These are phyloP conservation scores for Endothia cerciana DNA, from an alignment of 2,329 filamentous ascomycete species.

Conservation along the genomic window DNA sequence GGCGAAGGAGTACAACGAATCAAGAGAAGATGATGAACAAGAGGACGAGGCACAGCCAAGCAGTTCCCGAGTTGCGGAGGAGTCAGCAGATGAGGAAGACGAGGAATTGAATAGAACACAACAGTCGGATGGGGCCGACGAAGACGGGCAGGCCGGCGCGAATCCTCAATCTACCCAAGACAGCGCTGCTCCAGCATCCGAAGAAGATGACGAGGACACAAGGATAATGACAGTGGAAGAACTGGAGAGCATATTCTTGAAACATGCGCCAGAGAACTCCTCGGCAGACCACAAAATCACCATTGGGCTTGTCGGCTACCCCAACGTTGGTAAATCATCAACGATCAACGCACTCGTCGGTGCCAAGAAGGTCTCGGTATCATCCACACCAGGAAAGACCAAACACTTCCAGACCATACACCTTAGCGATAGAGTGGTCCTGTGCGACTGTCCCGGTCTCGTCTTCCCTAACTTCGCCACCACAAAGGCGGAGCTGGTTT, in stretches of 20 bases:
- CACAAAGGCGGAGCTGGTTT: constrained; percentile 94
- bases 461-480: constrained; percentile 98
- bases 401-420: constrained; percentile 99
- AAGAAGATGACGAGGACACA: constrained; percentile 61
- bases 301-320: constrained; percentile 94
- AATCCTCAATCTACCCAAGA: constrained; percentile 36
- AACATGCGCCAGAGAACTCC: constrained; percentile 62
- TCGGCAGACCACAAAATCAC: constrained; percentile 69
- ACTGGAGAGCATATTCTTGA: constrained; percentile 83
- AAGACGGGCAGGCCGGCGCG: constrained; percentile 35
- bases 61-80: constrained; percentile 35
- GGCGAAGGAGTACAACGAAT: constrained; percentile 87
- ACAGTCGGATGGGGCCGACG: constrained; percentile 34
- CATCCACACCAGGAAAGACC: constrained; percentile 95
- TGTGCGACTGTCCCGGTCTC: constrained; percentile 97
- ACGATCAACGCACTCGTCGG: constrained; percentile 99
- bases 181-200: constrained; percentile 45
- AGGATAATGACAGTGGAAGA: constrained; percentile 92
- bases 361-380: constrained; percentile 97
- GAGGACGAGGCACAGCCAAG: constrained; percentile 48
- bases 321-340: constrained; percentile 98
- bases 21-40: constrained; percentile 56
- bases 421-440: constrained; percentile 82
- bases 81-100: constrained; percentile 35
- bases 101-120: constrained; percentile 37